Base-by-base conservation (phyloP, 192 early-diverging fungal genomes). In the Thamnidium elegans region DNA sequence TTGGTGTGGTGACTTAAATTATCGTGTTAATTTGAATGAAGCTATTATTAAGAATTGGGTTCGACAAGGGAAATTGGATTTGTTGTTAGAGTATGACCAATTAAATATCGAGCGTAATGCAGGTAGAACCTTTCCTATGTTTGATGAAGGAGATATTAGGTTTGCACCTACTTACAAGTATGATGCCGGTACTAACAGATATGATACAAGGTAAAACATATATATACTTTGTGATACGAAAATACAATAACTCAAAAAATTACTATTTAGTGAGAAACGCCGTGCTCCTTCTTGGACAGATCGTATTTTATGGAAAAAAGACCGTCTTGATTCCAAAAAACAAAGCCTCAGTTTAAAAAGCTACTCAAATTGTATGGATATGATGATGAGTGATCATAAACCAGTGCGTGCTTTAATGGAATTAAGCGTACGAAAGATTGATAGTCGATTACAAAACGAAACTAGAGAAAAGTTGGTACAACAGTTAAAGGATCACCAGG, bases 1-100 rank as follows among this genome's bases (percentile, higher is more conserved):
- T 50, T 99, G 92, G 90, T 71, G 96, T 14, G 97, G 97, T 26
- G 97, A 99, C 71, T 70, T 99, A 58, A 99, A 99, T 71, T 98
- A 99, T 75, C 85, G 97, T 4, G 77, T 99, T 34, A 75, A 78
- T 4, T 62, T 94, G 0, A 71, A 85, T 5, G 86, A 90, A 52
- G 71, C 74, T 7, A 84, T 83, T 7, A 82, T 91, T 44, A 86
- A 87, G 59, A 63, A 65, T 6, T 45, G 77, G 1, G 39, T 94
- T 3, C 79, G 74, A 13, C 74, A 78, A 13, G 78, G 83, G 6
- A 71, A 94, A 43, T 70, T 86, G 26, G 74, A 81, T n/a, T 31
- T 80, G 3, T 76, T 98, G 21, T 70, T 94, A 32, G 83, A 84
- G 31, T 79, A 87, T 62, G 95, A 99, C 74, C 95, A 99, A 83